Evolutionary conservation across 768 basidiomycete genomes (phyloP), one percentile per base, ranked within the genome.

Genomic region (Pleurotus giganteus): DNA sequence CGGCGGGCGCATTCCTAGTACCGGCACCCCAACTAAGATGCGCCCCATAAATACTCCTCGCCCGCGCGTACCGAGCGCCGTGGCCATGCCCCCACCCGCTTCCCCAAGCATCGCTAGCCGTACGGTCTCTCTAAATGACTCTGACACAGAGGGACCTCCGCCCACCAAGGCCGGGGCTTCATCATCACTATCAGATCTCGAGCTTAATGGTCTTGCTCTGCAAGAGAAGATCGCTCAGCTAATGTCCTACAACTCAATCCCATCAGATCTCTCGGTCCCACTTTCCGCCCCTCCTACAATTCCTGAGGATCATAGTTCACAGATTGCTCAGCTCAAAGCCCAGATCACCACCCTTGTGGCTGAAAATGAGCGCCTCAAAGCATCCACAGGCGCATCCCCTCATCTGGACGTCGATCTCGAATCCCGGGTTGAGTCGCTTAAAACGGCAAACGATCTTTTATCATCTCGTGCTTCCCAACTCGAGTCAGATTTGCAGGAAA

Each of bases 11-110:
- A 49, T 72, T 27, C 58, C 75, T 4, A 66, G 61, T 32, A 57
- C 77, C 6, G 71, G 71, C 15, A 46, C 71, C 13, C 66, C 72
- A 26, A 63, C 57, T 28, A 71, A 66, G 54, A 66, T 65, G 19
- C 67, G 75, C 32, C 70, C 78, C 9, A 66, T 74, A n/a, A 74
- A 65, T 57, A 87, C 85, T 9, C 84, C 86, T 41, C 79, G 87
- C 27, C 78, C 81, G 12, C 78, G 89, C 47, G 65, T 89, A 57
- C 86, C 89, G 27, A 89, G 88, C 61, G 75, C 79, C n/a, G 68
- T 88, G 24, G 84, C 88, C 5, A 91, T 92, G 90, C 90, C 89
- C 2, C 90, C 89, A 2, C 89, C 89, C 15, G 73, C 85, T 0
- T 88, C 88, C 11, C 89, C 89, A 5, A 68, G 65, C 1, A 63